Conservation (phyloP, 495 filamentous ascomycete genomes). For the Trichodelitschia bisporula region DNA sequence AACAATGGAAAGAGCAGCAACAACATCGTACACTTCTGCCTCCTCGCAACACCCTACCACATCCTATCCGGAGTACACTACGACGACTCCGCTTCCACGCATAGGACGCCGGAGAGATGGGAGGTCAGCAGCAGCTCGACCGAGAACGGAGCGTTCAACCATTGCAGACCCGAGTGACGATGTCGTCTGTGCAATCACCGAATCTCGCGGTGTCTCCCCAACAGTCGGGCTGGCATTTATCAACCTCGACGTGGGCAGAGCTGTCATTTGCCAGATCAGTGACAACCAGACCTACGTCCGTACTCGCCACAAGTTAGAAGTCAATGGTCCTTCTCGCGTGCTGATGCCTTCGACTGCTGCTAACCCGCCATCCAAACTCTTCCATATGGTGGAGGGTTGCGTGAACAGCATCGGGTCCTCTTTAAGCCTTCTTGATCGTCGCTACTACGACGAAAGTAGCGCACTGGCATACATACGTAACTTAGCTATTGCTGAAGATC, state of each 20-base stretch:
- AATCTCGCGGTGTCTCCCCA: slow-evolving; percentile 62
- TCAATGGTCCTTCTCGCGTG: slow-evolving; percentile 54
- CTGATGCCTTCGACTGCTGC: slow-evolving; percentile 46
- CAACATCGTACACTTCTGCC: too few species aligned
- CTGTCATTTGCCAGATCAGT: slow-evolving; percentile 69
- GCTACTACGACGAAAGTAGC: slow-evolving; percentile 66
- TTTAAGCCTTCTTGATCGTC: slow-evolving; percentile 47
- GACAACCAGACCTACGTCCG: slow-evolving; percentile 72
- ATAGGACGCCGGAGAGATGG: too few species aligned
- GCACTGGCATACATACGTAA: slow-evolving; percentile 59
- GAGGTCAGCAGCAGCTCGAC: too few species aligned
- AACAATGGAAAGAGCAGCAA: too few species aligned
- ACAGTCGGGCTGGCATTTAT: slow-evolving; percentile 79
- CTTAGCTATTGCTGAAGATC: slow-evolving; percentile 51
- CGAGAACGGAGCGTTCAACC: too few species aligned
- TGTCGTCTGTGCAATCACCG: slow-evolving; percentile 79
- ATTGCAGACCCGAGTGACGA: too few species aligned
- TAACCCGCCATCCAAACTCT: slow-evolving; percentile 48
- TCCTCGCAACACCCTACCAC: too few species aligned
- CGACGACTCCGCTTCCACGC: too few species aligned
- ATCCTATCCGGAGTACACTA: too few species aligned
- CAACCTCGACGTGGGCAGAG: slow-evolving; percentile 62
- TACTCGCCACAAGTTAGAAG: slow-evolving; percentile 57
- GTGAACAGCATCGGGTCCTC: slow-evolving; percentile 24
- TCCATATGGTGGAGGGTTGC: slow-evolving; percentile 46